Conservation (phyloP, 345 rosid species). For the Arabidopsis arenosa region DNA sequence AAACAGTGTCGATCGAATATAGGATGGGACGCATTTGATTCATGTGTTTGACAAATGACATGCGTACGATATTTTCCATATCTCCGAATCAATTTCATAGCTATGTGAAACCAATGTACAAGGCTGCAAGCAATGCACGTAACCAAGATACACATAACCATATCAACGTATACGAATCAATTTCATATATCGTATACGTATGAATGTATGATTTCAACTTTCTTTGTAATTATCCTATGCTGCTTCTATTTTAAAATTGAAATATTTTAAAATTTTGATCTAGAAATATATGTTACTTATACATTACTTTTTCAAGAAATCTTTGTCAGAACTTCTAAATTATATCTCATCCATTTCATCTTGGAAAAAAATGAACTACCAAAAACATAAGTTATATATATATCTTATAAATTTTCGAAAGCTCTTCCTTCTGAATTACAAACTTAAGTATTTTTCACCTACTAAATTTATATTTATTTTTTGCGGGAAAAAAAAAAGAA, state of each 20-base stretch:
- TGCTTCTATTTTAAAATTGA: no score
- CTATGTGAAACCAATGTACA: not conserved
- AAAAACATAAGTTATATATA: not conserved
- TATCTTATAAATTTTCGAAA: not conserved
- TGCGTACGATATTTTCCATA: not conserved
- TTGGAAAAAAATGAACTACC: not conserved
- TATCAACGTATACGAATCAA: not conserved
- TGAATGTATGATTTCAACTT: no score
- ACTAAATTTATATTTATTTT: not conserved
- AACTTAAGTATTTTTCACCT: not conserved
- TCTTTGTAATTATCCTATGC: not conserved
- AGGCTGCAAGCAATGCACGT: not conserved
- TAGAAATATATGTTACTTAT: no score
- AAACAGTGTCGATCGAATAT: slow-evolving; percentile 6
- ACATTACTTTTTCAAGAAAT: not conserved
- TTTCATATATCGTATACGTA: no score
- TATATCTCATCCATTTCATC: not conserved
- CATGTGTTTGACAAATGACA: not conserved
- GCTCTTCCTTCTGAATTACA: not conserved
- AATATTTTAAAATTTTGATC: no score
- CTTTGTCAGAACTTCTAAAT: not conserved
- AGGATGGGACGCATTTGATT: not conserved
- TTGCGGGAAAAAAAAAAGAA: not conserved
- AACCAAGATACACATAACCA: not conserved
- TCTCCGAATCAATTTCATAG: not conserved